These are phyloP conservation scores for Fomitopsis pulvina DNA, from an alignment of 768 basidiomycete species.

Conservation along the genomic window DNA sequence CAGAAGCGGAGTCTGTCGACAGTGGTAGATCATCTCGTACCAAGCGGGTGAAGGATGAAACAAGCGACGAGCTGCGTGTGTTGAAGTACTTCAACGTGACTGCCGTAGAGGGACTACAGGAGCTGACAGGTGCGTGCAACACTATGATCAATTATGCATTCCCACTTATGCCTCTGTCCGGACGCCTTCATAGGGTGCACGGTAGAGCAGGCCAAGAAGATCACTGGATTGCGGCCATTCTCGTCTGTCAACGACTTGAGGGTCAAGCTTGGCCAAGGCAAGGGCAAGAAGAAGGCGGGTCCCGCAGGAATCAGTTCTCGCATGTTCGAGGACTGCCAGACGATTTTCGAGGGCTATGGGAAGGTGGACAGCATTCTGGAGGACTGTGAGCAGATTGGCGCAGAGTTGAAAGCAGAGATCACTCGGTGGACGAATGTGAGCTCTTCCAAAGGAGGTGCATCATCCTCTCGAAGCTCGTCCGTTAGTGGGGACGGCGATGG, in stretches of 20 bases:
- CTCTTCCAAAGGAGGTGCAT: conserved; percentile 28
- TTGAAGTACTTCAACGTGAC: conserved; percentile 67
- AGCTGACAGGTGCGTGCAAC: conserved; percentile 56
- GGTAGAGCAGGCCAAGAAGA: conserved; percentile 70
- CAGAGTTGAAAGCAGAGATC: conserved; percentile 64
- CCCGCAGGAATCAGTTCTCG: conserved; percentile 80
- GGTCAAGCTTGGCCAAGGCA: conserved; percentile 73
- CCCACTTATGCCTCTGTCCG: background rate
- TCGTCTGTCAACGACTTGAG: conserved; percentile 68
- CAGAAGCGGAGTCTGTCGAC: conserved; percentile 48
- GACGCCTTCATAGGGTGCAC: conserved; percentile 53
- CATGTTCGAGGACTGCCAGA: conserved; percentile 85
- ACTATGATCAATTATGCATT: background rate
- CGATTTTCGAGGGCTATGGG: conserved; percentile 79
- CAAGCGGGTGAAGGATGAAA: conserved; percentile 28
- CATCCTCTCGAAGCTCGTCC: conserved; percentile 14
- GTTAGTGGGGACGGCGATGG: conserved; percentile 43
- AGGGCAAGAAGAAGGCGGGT: conserved; percentile 83
- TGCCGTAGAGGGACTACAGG: conserved; percentile 57
- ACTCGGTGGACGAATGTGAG: conserved; percentile 56
- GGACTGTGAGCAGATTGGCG: conserved; percentile 84
- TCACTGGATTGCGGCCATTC: conserved; percentile 79
- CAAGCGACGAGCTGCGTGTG: conserved; percentile 40
- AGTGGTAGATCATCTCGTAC: conserved; percentile 32
- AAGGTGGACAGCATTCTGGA: conserved; percentile 85